Conservation (phyloP, 2,329 filamentous ascomycete genomes). For the Shiraia sp. region DNA sequence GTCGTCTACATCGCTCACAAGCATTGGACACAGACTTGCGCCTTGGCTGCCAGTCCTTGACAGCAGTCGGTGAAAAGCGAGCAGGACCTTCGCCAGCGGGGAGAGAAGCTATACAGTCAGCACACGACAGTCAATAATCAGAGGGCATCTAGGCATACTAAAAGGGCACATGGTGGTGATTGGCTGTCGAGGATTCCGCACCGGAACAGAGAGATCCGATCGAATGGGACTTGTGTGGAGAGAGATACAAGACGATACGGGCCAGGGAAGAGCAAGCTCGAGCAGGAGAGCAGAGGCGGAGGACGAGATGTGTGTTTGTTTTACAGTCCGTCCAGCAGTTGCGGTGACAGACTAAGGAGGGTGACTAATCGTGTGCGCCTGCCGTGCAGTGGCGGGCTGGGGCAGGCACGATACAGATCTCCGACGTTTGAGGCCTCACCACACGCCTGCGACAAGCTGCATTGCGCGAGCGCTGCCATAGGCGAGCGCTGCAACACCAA, state of each 20-base stretch:
- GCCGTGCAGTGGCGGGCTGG: slow-evolving; percentile 14
- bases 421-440: slow-evolving; percentile 34
- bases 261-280: slow-evolving; percentile 3
- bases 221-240: too few relatives aligned
- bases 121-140: not conserved
- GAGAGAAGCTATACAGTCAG: slow-evolving; percentile 30
- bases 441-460: slow-evolving; percentile 27
- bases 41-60: slow-evolving; percentile 42
- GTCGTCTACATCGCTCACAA: slow-evolving; percentile 41
- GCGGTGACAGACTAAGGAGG: slow-evolving; percentile 16
- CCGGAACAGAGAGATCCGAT: slow-evolving; percentile 29
- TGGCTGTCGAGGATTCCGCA: slow-evolving; percentile 28
- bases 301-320: slow-evolving; percentile 42
- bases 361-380: slow-evolving; percentile 35
- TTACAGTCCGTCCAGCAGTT: slow-evolving; percentile 33
- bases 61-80: slow-evolving; percentile 35
- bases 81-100: slow-evolving; percentile 35
- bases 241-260: too few relatives aligned
- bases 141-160: slow-evolving; percentile 26
- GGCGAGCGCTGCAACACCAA: slow-evolving; percentile 16
- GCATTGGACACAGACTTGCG: slow-evolving; percentile 45
- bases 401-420: slow-evolving; percentile 29
- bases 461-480: slow-evolving; percentile 19
- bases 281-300: slow-evolving; percentile 31
- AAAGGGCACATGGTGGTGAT: slow-evolving; percentile 40